Base-by-base conservation (phyloP, 1,139 yeast genomes). In the Eremothecium gossypii region DNA sequence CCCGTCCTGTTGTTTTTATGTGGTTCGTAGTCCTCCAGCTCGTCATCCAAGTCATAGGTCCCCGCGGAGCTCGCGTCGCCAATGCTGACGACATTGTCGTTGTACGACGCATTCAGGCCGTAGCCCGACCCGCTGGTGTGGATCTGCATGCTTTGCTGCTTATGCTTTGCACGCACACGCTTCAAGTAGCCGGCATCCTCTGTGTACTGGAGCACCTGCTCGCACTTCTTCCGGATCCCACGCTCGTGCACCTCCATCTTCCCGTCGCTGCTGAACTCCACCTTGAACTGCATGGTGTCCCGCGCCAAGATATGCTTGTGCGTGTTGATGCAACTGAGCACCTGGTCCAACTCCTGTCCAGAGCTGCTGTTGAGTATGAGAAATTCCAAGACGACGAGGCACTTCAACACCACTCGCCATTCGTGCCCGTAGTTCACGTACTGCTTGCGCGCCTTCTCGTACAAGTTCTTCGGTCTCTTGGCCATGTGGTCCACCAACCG, bases 391-490 rank as follows among this genome's bases (percentile, higher is more conserved):
- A 64, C 61, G 20, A 54, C 54, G 28, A 64, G 43, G 47, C 67
- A 62, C 45, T 65, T 65, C 42, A 60, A 48, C 6, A 65, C 61
- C 7, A 64, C 66, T 31, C 68, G 50, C 67, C 68, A 65, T 45
- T 64, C 69, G 9, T 53, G 45, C 7, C 69, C 69, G 37, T 60
- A 58, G 45, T 65, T 65, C 23, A 65, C 62, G 41, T 63, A 65
- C 36, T 64, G 65, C 41, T 63, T 63, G 39, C 65, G 50, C 4
- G 67, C 67, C 50, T 55, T 59, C 42, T 60, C 60, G 46, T 64
- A 65, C n/a, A 63, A 41, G 37, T 57, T 56, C 41, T 56, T 61
- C 8, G 65, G 64, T 45, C 58, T 52, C 11, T 51, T 48, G 4
- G 64, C 64, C 41, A 61, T 55, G 37, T 61, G 65, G 47, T 61